These are phyloP conservation scores for Talaromyces liani DNA, from an alignment of 495 filamentous ascomycete genomes.

Conservation along the genomic window DNA sequence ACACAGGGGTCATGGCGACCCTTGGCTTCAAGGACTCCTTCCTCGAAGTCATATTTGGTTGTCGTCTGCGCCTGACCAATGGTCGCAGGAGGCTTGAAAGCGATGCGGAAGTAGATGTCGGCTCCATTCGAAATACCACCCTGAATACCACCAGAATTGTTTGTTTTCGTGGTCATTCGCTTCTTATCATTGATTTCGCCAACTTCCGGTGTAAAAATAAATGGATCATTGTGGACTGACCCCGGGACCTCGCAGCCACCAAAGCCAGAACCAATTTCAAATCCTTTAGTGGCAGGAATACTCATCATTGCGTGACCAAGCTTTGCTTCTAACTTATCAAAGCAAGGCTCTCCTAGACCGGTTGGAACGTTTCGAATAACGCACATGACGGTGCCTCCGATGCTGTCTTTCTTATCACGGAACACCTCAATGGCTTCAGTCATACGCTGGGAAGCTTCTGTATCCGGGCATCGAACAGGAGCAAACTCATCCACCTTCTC, in stretches of 20 bases:
- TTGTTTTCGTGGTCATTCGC: constrained; percentile 78
- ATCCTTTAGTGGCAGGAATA: constrained; percentile 94
- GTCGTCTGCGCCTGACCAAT: constrained; percentile 90
- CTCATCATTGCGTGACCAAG: constrained; percentile 94
- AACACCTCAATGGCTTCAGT: constrained; percentile 70
- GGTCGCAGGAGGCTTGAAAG: constrained; percentile 95
- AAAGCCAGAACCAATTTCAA: constrained; percentile 94
- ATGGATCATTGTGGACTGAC: constrained; percentile 89
- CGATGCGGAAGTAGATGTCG: constrained; percentile 89
- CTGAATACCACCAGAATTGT: constrained; percentile 95
- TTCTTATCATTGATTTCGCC: constrained; percentile 33
- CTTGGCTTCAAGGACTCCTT: constrained; percentile 84
- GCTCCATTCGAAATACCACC: constrained; percentile 95
- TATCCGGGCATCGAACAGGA: constrained; percentile 81
- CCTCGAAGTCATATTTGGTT: constrained; percentile 64
- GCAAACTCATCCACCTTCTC: constrained; percentile 72
- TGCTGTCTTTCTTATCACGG: constrained; percentile 76
- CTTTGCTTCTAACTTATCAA: constrained; percentile 95
- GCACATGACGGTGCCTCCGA: constrained; percentile 92
- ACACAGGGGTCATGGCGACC: constrained; percentile 95
- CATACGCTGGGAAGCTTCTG: constrained; percentile 60
- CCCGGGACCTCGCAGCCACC: constrained; percentile 81
- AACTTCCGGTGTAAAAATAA: constrained; percentile 50
- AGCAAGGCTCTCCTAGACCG: constrained; percentile 89
- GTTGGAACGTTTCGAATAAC: constrained; percentile 88